Base-by-base conservation (phyloP, 169 alveolate genomes). In the Plasmodium cynomolgi region DNA sequence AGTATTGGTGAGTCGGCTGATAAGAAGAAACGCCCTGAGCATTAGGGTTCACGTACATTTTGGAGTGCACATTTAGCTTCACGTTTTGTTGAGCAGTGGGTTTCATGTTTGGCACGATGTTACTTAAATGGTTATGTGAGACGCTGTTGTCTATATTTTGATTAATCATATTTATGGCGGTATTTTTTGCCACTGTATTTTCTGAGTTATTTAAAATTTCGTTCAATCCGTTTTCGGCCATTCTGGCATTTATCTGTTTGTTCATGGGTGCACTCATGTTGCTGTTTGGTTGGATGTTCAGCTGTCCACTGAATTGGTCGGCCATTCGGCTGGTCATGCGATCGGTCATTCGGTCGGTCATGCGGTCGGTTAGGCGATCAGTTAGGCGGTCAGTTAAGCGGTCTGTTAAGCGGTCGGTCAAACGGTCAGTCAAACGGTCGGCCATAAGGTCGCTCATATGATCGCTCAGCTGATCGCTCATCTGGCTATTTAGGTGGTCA, bases 121-220 rank as follows among this genome's bases (percentile, higher is more conserved):
- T 90, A 37, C 33, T 90, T 74, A 90, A 68, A 81, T 81, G 91
- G 37, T 56, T 80, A 44, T 90, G 83, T 47, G 82, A 33, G 34
- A 90, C 72, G 37, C n/a, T 39, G 54, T 90, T 80, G 74, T 90
- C 91, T 39, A 90, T 47, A 81, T 90, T 90, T 80, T 90, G 91
- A 81, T 90, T 90, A 68, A 90, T 81, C 23, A 80, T 58, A 81
- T 90, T 90, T 56, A 90, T 47, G 20, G 94, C n/a, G 17, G 91
- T 17, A 71, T 90, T 90, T 56, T 79, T 81, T 9, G 83, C 20
- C 15, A n/a, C 62, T n/a, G 47, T 39, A 17, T 20, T 50, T 62
- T 90, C 91, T 81, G 91, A 68, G 74, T 34, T 90, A 47, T 79
- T 79, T 15, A 90, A 71, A 13, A 68, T 79, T 29, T 90, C 94